Base-by-base conservation (phyloP, 2,329 filamentous ascomycete genomes). In the Sporothrix curviconia region DNA sequence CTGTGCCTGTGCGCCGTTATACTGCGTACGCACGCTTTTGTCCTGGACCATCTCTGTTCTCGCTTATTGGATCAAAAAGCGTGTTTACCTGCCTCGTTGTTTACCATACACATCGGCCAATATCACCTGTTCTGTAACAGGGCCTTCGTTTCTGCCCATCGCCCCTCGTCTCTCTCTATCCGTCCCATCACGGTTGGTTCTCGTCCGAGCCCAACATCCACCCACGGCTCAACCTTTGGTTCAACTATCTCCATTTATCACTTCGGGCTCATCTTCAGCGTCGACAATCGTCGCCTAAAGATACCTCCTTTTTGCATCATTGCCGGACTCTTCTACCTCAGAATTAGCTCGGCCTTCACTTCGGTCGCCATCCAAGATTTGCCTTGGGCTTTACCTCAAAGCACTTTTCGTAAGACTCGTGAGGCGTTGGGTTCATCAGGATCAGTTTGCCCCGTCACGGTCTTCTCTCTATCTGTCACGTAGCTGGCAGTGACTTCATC, bases 1-100 rank as follows among this genome's bases (percentile, higher is more conserved):
- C 34, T 30, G 12, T 37, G 47, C 50, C 46, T 61, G 60, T 62
- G 56, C 59, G 34, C 55, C 59, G 60, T 62, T 46, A 57, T 62
- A 62, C 60, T 59, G 57, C 54, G 56, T 59, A 60, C 52, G 42
- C 58, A 46, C 40, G 39, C 50, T 25, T 52, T 37, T 57, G 15
- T 32, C 34, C 43, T 40, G 14, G 7, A 42, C 30, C 36, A 12
- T 17, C 43, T 36, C 32, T 12, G 42, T 25, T 30, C 9, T 28
- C 52, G 40, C 34, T 36, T 34, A 61, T 61, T 59, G 55, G 52
- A 57, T 24, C 55, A 5, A 25, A 14, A 28, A 40, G 40, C 32
- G 40, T 59, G 37, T 53, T 62, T 55, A 62, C 54, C 54, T 59
- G 36, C 34, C 44, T 56, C 46, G 53, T 44, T 55, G 37, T 51